These are phyloP conservation scores for Candida bentonensis DNA, from an alignment of 805 yeast species.

Conservation along the genomic window DNA sequence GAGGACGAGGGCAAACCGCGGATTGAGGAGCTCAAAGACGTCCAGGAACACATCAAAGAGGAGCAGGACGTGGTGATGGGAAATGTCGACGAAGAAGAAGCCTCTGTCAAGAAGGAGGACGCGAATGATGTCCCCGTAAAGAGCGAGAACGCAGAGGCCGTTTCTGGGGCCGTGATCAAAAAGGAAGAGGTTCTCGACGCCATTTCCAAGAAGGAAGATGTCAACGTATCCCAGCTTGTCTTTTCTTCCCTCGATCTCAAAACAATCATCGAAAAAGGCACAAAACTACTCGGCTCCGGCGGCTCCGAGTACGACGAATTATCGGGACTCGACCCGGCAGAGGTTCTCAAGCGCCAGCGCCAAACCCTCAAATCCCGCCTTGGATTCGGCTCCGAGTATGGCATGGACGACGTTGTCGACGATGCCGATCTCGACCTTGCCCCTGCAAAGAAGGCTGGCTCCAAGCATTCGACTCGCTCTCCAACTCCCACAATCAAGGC, in stretches of 20 bases:
- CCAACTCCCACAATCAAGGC: conserved; percentile 5
- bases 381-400: conserved; percentile 29
- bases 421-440: conserved; percentile 20
- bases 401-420: conserved; percentile 16
- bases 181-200: conserved; percentile 7
- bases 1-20: conserved; percentile 1
- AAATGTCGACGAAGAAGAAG: conserved; percentile 6
- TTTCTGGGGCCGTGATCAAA: conserved; percentile 22
- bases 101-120: conserved; percentile 10
- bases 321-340: conserved; percentile 28
- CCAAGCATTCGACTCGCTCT: background rate
- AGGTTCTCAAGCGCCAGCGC: conserved; percentile 37
- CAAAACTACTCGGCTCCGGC: conserved; percentile 48
- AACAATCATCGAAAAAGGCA: conserved; percentile 25
- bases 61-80: conserved; percentile 18
- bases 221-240: conserved; percentile 12
- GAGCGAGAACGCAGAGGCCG: conserved; percentile 3
- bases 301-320: conserved; percentile 33
- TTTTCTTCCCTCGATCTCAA: conserved; percentile 24
- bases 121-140: conserved; percentile 4
- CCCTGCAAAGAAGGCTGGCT: background rate
- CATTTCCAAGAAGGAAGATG: too few relatives aligned
- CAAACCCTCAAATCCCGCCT: conserved; percentile 28
- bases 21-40: conserved; percentile 9
- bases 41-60: conserved; percentile 10